phyloP scores from a whole-genome alignment of 495 filamentous ascomycete genomes.

The Tuber indicum region DNA sequence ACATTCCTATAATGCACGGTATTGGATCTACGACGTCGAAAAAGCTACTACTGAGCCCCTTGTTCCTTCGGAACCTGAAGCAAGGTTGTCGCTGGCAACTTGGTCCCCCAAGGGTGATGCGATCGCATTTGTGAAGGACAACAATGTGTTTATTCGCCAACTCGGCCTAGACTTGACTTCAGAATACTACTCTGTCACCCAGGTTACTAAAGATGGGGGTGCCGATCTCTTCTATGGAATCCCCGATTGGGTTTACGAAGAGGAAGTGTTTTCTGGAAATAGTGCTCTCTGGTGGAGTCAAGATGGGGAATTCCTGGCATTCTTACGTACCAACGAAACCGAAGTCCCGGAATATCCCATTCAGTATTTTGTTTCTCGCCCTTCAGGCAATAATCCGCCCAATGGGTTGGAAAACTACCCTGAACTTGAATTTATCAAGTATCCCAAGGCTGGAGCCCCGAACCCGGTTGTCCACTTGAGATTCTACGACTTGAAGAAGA shows the following conservation, averaged over 20 bases:
- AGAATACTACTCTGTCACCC: slow-evolving; percentile 49
- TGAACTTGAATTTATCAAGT: slow-evolving; percentile 86
- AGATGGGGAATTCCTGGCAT: slow-evolving; percentile 81
- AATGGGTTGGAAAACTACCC: slow-evolving; percentile 82
- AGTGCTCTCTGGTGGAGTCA: slow-evolving; percentile 91
- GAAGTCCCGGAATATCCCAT: slow-evolving; percentile 87
- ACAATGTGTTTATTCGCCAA: slow-evolving; percentile 79
- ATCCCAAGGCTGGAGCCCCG: slow-evolving; percentile 89
- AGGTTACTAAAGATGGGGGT: slow-evolving; percentile 82
- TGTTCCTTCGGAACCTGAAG: slow-evolving; percentile 60
- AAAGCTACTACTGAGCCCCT: slow-evolving; percentile 72
- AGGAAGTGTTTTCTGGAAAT: slow-evolving; percentile 78
- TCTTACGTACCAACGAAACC: slow-evolving; percentile 87
- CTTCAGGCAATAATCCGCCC: slow-evolving; percentile 65
- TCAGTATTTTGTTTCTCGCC: slow-evolving; percentile 84
- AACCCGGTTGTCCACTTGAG: slow-evolving; percentile 82
- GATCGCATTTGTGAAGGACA: slow-evolving; percentile 74
- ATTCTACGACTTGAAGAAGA: slow-evolving; percentile 79
- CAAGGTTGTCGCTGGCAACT: slow-evolving; percentile 69
- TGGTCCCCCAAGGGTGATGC: slow-evolving; percentile 88
- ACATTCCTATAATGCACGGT: slow-evolving; percentile 74
- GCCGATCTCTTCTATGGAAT: slow-evolving; percentile 85
- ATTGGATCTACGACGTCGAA: slow-evolving; percentile 91
- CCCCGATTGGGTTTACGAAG: slow-evolving; percentile 99
- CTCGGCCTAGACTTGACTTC: slow-evolving; percentile 50